Conservation (phyloP, 257 asterid species). For the Ballota nigra region DNA sequence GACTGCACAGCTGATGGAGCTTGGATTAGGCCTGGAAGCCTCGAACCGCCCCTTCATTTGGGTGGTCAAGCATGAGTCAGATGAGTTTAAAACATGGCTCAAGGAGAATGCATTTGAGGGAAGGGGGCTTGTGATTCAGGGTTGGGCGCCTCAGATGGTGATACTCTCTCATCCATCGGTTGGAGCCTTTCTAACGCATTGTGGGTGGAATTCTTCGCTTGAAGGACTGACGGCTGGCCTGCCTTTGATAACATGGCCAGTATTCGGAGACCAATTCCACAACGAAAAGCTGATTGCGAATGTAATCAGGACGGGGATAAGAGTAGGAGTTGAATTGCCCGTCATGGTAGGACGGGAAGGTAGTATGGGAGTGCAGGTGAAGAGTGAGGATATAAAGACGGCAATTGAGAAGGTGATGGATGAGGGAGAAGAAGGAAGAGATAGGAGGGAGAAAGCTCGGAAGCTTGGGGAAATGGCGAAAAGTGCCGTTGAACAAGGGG, state of each 20-base stretch:
- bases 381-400: neutral
- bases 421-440: conserved; percentile 41
- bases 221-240: conserved; percentile 53
- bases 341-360: conserved; percentile 39
- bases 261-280: conserved; percentile 55
- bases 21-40: conserved; percentile 28
- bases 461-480: conserved; percentile 41
- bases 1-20: conserved; percentile 26
- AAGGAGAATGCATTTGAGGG: conserved; percentile 29
- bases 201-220: conserved; percentile 65
- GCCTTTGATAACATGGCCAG: conserved; percentile 61
- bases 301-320: conserved; percentile 43
- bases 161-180: conserved; percentile 26
- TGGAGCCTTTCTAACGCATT: conserved; percentile 44
- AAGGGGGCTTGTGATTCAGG: conserved; percentile 29
- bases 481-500: conserved; percentile 31
- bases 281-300: conserved; percentile 50
- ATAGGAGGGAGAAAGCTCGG: conserved; percentile 37
- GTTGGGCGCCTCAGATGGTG: conserved; percentile 36
- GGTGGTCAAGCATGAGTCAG: conserved; percentile 18
- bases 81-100: conserved; percentile 36
- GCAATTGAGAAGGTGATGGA: conserved; percentile 22
- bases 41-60: conserved; percentile 25
- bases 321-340: conserved; percentile 42
- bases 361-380: conserved; percentile 28